These are phyloP conservation scores for Penicillium tannophilum DNA, from an alignment of 495 filamentous ascomycete genomes.

Conservation along the genomic window DNA sequence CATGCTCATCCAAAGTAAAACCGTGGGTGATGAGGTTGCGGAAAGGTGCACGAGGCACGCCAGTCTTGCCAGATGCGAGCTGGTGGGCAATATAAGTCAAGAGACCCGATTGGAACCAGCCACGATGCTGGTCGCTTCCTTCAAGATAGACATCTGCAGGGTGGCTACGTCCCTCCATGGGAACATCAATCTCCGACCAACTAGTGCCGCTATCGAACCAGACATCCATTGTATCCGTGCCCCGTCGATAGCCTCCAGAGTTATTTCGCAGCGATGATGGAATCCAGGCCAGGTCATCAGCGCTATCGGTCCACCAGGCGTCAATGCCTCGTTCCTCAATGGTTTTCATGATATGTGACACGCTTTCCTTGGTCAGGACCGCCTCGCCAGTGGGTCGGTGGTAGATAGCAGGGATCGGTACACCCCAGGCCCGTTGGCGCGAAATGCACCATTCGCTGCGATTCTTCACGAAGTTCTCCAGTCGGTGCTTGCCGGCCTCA, in stretches of 20 bases:
- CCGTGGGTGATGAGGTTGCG: conserved; percentile 89
- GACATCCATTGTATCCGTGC: conserved; percentile 98
- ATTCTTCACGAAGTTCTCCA: conserved; percentile 82
- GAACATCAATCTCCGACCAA: conserved; percentile 66
- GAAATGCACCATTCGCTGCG: conserved; percentile 98
- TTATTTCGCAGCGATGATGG: conserved; percentile 54
- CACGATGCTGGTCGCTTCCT: conserved; percentile 92
- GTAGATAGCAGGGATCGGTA: conserved; percentile 92
- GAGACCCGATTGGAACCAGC: conserved; percentile 99
- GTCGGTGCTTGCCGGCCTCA: conserved; percentile 64
- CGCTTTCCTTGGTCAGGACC: conserved; percentile 72
- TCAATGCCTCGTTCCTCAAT: conserved; percentile 78
- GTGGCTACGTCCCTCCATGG: conserved; percentile 41
- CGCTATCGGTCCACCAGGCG: conserved; percentile 88
- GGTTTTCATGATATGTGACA: conserved; percentile 81
- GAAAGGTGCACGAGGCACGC: conserved; percentile 64
- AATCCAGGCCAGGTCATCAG: conserved; percentile 74
- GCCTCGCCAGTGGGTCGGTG: conserved; percentile 65
- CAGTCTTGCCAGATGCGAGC: conserved; percentile 40
- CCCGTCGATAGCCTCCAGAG: conserved; percentile 60
- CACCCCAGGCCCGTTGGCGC: conserved; percentile 94
- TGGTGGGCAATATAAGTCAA: conserved; percentile 76
- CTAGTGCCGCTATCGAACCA: conserved; percentile 99
- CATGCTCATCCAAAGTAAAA: conserved; percentile 84
- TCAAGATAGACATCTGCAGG: conserved; percentile 90